Conservation (phyloP, 2,329 filamentous ascomycete species). For the Lachnellula suecica region DNA sequence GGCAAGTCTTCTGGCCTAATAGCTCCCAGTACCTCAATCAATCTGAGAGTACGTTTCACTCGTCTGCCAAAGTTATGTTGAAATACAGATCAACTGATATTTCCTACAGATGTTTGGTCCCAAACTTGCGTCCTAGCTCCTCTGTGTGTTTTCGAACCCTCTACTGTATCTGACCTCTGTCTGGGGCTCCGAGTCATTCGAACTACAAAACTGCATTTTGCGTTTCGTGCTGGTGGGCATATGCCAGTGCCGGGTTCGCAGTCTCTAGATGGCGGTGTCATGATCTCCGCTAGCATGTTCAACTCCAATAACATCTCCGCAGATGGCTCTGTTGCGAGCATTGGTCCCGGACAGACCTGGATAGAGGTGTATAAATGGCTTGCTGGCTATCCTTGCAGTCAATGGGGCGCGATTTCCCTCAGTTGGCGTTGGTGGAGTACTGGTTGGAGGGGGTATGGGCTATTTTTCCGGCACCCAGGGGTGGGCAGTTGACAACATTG, state of each 20-base stretch:
- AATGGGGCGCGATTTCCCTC: too few species aligned
- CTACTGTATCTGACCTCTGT: neutral
- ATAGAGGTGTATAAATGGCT: conserved; percentile 6
- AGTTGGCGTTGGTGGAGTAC: too few species aligned
- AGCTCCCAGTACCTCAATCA: too few species aligned
- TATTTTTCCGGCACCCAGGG: too few species aligned
- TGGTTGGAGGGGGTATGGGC: too few species aligned
- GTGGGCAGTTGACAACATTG: too few species aligned
- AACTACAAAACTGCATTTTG: neutral
- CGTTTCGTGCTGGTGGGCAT: neutral
- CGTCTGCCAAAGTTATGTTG: too few species aligned
- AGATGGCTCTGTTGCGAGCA: conserved; percentile 21
- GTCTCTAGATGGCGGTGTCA: conserved; percentile 42
- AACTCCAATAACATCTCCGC: conserved; percentile 19
- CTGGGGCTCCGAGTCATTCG: neutral
- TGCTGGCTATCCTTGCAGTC: too few species aligned
- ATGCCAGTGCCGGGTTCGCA: conserved; percentile 4
- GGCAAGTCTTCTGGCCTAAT: too few species aligned
- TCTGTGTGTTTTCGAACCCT: neutral
- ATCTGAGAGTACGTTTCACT: too few species aligned
- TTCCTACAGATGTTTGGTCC: neutral
- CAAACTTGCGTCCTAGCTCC: neutral
- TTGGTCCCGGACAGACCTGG: conserved; percentile 32
- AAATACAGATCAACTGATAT: too few species aligned
- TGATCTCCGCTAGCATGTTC: conserved; percentile 42